A percentile compares a stretch with the other conserved stretches of the same genome.
These are phyloP conservation scores for Thielaviopsis ethacetica DNA, from an alignment of 2,329 filamentous ascomycete species.

Conservation along the genomic window DNA sequence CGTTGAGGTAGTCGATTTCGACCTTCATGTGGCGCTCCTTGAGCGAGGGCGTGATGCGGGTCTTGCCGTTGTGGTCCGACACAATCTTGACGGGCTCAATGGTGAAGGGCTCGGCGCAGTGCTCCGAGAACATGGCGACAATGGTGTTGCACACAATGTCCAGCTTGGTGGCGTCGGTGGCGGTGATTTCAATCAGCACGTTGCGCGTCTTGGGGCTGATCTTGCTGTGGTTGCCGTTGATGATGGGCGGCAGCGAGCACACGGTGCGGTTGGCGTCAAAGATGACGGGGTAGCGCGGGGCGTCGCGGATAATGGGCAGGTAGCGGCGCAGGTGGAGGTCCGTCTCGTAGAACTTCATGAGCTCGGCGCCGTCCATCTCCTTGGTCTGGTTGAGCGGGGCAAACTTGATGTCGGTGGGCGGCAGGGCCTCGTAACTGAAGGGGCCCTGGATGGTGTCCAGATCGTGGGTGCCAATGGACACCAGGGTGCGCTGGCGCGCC, in stretches of 20 bases:
- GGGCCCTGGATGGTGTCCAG: slow-evolving; percentile 84
- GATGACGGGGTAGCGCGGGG: slow-evolving; percentile 88
- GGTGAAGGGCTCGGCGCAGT: slow-evolving; percentile 76
- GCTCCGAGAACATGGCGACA: slow-evolving; percentile 91
- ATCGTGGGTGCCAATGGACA: slow-evolving; percentile 96
- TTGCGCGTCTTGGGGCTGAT: slow-evolving; percentile 84
- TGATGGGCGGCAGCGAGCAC: slow-evolving; percentile 90
- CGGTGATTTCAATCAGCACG: slow-evolving; percentile 93
- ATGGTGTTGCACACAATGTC: slow-evolving; percentile 93
- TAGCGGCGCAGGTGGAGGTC: slow-evolving; percentile 84
- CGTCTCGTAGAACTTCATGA: slow-evolving; percentile 92
- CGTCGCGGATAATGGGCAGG: slow-evolving; percentile 86
- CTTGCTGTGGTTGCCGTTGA: slow-evolving; percentile 95
- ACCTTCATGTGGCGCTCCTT: slow-evolving; percentile 61
- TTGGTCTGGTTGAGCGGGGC: slow-evolving; percentile 78
- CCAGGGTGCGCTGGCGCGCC: slow-evolving; percentile 78
- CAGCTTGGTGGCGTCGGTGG: slow-evolving; percentile 87
- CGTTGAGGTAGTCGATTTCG: slow-evolving; percentile 86
- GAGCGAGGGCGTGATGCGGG: slow-evolving; percentile 66
- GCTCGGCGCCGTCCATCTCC: slow-evolving; percentile 69
- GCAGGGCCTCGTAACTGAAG: slow-evolving; percentile 88
- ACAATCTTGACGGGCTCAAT: slow-evolving; percentile 87
- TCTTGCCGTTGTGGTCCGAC: slow-evolving; percentile 77
- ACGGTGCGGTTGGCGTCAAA: slow-evolving; percentile 77
- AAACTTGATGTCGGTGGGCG: slow-evolving; percentile 87